Evolutionary conservation across 331 rosid genomes (phyloP).

Genomic region (Telfairia occidentalis): DNA sequence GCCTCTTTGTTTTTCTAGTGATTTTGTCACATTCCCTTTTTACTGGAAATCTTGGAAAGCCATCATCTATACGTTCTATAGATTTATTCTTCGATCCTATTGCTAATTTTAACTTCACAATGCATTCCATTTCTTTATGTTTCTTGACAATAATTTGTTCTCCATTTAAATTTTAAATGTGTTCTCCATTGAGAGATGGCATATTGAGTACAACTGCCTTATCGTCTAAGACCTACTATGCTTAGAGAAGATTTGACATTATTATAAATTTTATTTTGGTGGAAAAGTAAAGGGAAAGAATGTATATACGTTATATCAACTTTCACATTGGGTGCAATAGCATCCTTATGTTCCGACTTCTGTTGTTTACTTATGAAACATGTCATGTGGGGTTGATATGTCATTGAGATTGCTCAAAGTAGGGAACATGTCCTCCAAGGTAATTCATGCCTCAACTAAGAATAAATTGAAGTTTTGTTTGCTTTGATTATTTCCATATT

Average conservation of each 20-base stretch:
- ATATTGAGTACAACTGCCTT: too few relatives aligned
- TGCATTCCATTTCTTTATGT: background rate
- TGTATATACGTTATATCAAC: background rate
- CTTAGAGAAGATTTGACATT: background rate
- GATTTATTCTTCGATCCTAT: conserved; percentile 63
- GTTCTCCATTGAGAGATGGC: background rate
- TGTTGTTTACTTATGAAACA: too few relatives aligned
- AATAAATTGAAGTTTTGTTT: background rate
- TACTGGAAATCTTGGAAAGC: conserved; percentile 73
- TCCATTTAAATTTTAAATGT: background rate
- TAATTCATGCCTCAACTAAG: conserved; percentile 17
- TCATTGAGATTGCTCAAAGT: conserved; percentile 66
- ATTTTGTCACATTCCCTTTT: conserved; percentile 62
- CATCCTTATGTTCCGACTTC: background rate
- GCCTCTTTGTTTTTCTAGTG: too few relatives aligned
- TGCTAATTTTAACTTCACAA: background rate
- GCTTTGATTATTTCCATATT: background rate
- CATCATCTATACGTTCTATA: conserved; percentile 73
- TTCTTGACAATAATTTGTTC: background rate
- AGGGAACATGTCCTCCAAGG: conserved; percentile 94
- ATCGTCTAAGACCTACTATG: background rate
- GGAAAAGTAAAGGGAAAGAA: background rate
- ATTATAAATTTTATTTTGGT: background rate
- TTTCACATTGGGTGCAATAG: background rate
- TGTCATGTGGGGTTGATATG: conserved; percentile 51